Base-by-base conservation (phyloP, 2,329 filamentous ascomycete species). In the Pseudogymnoascus sp. region DNA sequence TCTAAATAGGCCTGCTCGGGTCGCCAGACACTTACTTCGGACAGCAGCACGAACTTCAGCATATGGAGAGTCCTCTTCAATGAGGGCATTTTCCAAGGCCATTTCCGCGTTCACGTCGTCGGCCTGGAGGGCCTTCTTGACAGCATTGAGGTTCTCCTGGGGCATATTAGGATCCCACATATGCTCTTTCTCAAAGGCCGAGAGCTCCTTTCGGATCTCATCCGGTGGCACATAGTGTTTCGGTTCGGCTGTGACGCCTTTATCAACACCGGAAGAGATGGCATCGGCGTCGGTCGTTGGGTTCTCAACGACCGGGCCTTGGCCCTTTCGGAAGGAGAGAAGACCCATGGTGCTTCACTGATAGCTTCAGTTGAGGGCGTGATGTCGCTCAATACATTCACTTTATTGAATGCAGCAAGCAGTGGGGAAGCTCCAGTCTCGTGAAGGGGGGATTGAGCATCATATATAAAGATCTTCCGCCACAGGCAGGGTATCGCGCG, bases 31-130 rank as follows among this genome's bases (percentile, higher is more conserved):
- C 37, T 83, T 84, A 70, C 88, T 88, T 61, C 78, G 78, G 2
- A 88, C 85, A 6, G 86, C 85, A 35, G 86, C 84, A 65, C 69
- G 65, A 63, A 72, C 65, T 72, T 89, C 86, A 28, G 85, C 81
- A 68, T 88, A 89, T 0, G 86, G 86, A 2, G 86, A 88, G 70
- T 86, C 77, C 63, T 85, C 82, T 31, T 76, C 73, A 5, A 80
- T 78, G 35, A 78, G 76, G 3, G 70, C 73, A n/a, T 75, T 72
- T 25, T 73, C 72, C 5, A 75, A 67, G 35, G 72, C 72, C 49
- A 73, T 70, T 45, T 75, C 72, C 18, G 73, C 71, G 49, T 75
- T 72, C 2, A 67, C 59, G 43, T 72, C 70, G 33, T 66, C 66
- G 4, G 62, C 66, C 18, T 66, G n/a, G 14, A 63, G 52, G 5